Evolutionary conservation across 192 early-diverging fungal species (phyloP).

Genomic region (Coemansia sp.): DNA sequence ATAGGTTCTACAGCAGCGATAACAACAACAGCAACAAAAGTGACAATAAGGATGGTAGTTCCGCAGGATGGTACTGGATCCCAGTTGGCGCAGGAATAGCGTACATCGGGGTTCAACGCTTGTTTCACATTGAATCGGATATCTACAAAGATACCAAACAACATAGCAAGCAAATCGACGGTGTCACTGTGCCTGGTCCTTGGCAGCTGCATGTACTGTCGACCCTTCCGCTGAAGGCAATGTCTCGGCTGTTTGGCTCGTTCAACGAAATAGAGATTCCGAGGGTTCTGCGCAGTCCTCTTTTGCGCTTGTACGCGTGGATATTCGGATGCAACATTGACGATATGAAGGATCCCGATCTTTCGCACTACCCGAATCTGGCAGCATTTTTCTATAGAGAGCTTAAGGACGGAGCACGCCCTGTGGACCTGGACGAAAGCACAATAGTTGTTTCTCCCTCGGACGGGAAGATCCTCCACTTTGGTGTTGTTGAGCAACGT

Average conservation of each 20-base stretch:
- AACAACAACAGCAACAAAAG: slow-evolving; percentile 3
- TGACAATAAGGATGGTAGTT: neutral
- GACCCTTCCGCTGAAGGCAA: slow-evolving; percentile 79
- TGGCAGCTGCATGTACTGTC: slow-evolving; percentile 91
- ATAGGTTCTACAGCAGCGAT: slow-evolving; percentile 17
- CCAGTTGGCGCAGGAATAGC: slow-evolving; percentile 72
- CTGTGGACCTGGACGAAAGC: slow-evolving; percentile 52
- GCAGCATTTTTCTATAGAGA: slow-evolving; percentile 92
- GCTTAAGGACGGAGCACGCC: slow-evolving; percentile 74
- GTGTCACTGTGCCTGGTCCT: slow-evolving; percentile 66
- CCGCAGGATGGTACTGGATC: slow-evolving; percentile 70
- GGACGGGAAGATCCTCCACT: slow-evolving; percentile 89
- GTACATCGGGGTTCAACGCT: slow-evolving; percentile 69
- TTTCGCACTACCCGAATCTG: slow-evolving; percentile 80
- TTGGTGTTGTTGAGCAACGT: slow-evolving; percentile 76
- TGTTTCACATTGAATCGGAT: slow-evolving; percentile 54
- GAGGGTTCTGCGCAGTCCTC: slow-evolving; percentile 63
- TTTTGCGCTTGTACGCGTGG: slow-evolving; percentile 78
- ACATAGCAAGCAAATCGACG: neutral
- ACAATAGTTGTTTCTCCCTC: slow-evolving; percentile 77
- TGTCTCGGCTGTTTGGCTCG: slow-evolving; percentile 90
- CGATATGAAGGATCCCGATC: slow-evolving; percentile 86
- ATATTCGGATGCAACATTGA: slow-evolving; percentile 89
- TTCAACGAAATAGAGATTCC: slow-evolving; percentile 88
- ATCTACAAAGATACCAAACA: slow-evolving; percentile 20